Evolutionary conservation across 2,329 filamentous ascomycete species (phyloP), one percentile per base, ranked within the genome.

Genomic region (Nannizziopsis arthrosporioides): DNA sequence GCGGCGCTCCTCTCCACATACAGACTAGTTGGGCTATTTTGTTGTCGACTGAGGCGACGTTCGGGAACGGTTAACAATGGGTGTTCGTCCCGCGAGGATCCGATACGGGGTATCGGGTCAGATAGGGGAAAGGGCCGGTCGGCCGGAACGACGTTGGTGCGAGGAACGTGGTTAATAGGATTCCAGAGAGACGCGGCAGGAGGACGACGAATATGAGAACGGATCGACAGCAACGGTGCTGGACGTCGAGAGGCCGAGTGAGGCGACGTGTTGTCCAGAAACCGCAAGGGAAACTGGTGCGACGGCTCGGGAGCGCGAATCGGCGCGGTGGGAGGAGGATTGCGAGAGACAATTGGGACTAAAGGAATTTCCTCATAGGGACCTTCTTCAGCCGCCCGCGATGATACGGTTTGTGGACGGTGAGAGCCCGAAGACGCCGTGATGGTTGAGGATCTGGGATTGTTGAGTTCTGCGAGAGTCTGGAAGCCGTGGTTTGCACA

Each of bases 141-240:
- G 46, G 73, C 56, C 15, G 66, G 66, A 34, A 74, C 62, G 48
- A 72, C 71, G 42, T 73, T 73, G 30, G 67, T 64, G 50, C 75
- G 73, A 36, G 76, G 77, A 42, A 77, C 74, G 63, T 76, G 72
- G 59, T 81, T 80, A 57, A 77, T 70, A 34, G 77, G 77, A 60
- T 80, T 80, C 66, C 76, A 78, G 52, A 80, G 71, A 49, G 75
- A 70, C 47, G 74, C 72, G 31, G 73, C 67, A 47, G 71, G 67
- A 30, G 64, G 62, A 37, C 61, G 54, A 61, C 57, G 52, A 54
- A 59, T 51, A 54, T 53, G 54, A 51, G 47, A 46, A 37, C 53
- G 56, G 42, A 52, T 40, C 31, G 51, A 53, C 12, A 45, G 50
- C 39, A 54, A 36, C 48, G 45, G 22, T 38, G 44, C 22, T 50